Base-by-base conservation (phyloP, 2,329 filamentous ascomycete species). In the Fusarium tanahbumbuense region DNA sequence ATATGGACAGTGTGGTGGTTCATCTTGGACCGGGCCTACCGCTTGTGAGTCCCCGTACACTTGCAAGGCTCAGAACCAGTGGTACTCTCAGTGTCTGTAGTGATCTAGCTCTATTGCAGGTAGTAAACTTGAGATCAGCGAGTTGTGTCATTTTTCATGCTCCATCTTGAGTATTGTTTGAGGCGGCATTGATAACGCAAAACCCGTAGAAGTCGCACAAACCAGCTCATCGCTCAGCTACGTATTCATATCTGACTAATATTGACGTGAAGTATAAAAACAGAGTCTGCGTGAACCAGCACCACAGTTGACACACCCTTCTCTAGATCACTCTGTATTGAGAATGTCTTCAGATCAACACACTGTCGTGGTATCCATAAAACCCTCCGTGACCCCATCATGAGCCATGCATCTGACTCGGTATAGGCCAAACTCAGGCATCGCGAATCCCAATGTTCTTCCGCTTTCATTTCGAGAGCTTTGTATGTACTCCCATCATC, bases 11-110 rank as follows among this genome's bases (percentile, higher is more conserved):
- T 72, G 68, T 3, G 68, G 68, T 3, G 68, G 68, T 3, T 22
- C 45, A 4, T 64, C 60, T 8, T 71, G 68, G 68, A 72, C 56
- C 46, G 68, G 68, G 1, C 28, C 65, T 10, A 60, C 54, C 1
- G 41, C 53, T 12, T 71, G 68, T 2, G 68, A 48, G 34, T n/a
- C 56, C 25, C 56, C 56, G 0, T 71, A 56, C 16, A 63, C 60
- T 20, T 71, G 68, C 23, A 57, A 66, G 44, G 64, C 8, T 5
- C 68, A 71, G 37, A 71, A 72, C 11, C 56, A 66, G 42, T 71
- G 68, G 64, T 71, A 72, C 16, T 71, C 68, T 4, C 68, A 71
- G 6, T 71, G 68, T 9, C 8, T 66, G 20, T 65, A 64, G 11
- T 2, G 4, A 8, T 47, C 8, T n/a, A 23, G 22, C 16, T 46